Evolutionary conservation across 2,329 filamentous ascomycete genomes (phyloP).

Genomic region (Metarhizium robertsii): DNA sequence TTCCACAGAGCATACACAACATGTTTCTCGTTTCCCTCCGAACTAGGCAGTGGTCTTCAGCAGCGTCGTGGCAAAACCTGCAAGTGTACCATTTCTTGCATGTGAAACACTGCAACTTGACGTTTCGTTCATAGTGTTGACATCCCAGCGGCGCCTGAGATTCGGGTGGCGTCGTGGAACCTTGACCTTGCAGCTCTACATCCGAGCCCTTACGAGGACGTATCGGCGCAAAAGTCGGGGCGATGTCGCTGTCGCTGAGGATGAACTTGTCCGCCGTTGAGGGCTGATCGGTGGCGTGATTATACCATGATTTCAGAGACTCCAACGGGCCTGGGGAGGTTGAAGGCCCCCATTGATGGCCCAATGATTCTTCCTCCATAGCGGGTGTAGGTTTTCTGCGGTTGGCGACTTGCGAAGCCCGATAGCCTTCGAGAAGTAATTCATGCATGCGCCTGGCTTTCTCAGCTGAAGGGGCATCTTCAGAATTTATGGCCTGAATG

Average conservation of each 20-base stretch:
- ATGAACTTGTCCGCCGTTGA: constrained; percentile 33
- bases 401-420: constrained; percentile 18
- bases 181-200: constrained; percentile 27
- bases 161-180: constrained; percentile 14
- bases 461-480: constrained; percentile 46
- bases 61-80: constrained; percentile 83
- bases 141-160: constrained; percentile 58
- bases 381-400: constrained; percentile 5
- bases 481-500: constrained; percentile 60
- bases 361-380: constrained; percentile 12
- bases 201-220: constrained; percentile 36
- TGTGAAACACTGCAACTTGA: constrained; percentile 87
- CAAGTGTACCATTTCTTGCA: constrained; percentile 93
- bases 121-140: constrained; percentile 87
- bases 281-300: constrained; percentile 28
- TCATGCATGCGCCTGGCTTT: constrained; percentile 67
- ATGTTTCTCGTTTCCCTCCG: constrained; percentile 84
- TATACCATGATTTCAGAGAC: constrained; percentile 51
- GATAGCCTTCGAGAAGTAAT: constrained; percentile 60
- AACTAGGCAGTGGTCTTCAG: constrained; percentile 69
- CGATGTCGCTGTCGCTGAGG: constrained; percentile 51
- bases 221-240: constrained; percentile 56
- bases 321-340: constrained; percentile 37
- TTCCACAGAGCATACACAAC: constrained; percentile 93
- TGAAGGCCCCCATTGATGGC: constrained; percentile 28